A percentile compares a stretch with the other conserved stretches of the same genome.
These are phyloP conservation scores for Ilyonectria robusta DNA, from an alignment of 2,329 filamentous ascomycete species.

Conservation along the genomic window DNA sequence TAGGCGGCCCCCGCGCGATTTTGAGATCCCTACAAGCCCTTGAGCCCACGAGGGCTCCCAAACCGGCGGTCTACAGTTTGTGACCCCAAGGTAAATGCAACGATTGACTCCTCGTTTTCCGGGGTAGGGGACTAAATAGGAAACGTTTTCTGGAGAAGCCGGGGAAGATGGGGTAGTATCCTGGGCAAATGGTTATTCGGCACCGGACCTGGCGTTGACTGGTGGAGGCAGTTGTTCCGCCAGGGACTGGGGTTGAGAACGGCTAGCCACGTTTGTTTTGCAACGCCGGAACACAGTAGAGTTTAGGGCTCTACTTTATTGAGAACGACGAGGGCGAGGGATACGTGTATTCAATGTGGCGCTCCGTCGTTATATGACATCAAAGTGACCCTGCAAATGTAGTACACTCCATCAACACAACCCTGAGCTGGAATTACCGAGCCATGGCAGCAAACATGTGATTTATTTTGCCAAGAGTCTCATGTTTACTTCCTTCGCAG, in stretches of 20 bases:
- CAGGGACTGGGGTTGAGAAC: not conserved
- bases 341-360: not conserved
- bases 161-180: constrained; percentile 10
- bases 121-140: not conserved
- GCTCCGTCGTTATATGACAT: not conserved
- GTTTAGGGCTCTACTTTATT: not conserved
- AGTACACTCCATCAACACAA: not conserved
- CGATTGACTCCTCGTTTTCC: not conserved
- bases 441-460: no score
- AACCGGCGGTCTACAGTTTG: not conserved
- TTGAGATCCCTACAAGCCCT: not conserved
- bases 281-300: not conserved
- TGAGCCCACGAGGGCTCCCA: not conserved
- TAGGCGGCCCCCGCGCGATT: not conserved
- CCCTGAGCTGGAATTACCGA: not conserved
- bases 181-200: constrained; percentile 1
- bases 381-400: not conserved
- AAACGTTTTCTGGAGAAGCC: not conserved
- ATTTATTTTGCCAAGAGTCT: not conserved
- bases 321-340: not conserved
- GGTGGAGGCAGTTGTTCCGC: constrained; percentile 11
- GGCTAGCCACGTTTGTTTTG: not conserved
- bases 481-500: constrained; percentile 16
- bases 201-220: not conserved
- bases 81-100: not conserved